Conservation (phyloP, 2,329 filamentous ascomycete species). For the Coniochaeta prunicola region DNA sequence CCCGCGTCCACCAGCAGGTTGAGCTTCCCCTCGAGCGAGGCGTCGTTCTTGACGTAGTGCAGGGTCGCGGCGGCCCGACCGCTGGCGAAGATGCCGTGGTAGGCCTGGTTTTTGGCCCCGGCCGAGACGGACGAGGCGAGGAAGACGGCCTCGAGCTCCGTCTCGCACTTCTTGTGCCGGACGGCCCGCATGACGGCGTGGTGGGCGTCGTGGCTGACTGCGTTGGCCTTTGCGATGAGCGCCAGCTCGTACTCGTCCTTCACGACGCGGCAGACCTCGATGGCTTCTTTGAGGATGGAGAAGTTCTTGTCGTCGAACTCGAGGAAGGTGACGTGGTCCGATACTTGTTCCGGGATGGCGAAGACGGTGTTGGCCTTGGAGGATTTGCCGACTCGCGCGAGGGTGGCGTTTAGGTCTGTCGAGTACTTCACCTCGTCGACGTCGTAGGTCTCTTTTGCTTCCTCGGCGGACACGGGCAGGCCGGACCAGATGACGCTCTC, state of each 20-base stretch:
- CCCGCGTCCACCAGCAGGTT: conserved; percentile 83
- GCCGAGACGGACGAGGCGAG: conserved; percentile 67
- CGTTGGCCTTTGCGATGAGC: conserved; percentile 65
- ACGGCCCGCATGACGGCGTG: conserved; percentile 54
- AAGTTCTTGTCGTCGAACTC: conserved; percentile 60
- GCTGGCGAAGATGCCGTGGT: conserved; percentile 76
- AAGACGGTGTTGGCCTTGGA: conserved; percentile 50
- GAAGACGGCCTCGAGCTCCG: conserved; percentile 76
- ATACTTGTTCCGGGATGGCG: conserved; percentile 73
- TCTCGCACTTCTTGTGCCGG: conserved; percentile 63
- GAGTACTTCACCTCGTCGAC: conserved; percentile 71
- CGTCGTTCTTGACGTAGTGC: conserved; percentile 79
- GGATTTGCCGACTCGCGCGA: conserved; percentile 43
- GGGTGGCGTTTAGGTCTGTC: conserved; percentile 67
- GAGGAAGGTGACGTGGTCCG: conserved; percentile 63
- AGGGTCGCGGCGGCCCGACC: conserved; percentile 77
- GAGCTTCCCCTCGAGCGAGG: conserved; percentile 61
- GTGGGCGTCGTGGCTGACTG: conserved; percentile 62
- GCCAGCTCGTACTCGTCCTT: conserved; percentile 72
- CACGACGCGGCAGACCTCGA: conserved; percentile 61
- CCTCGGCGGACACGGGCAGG: conserved; percentile 67
- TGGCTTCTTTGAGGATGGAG: conserved; percentile 48
- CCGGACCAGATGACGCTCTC: conserved; percentile 92
- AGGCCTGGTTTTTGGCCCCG: conserved; percentile 76
- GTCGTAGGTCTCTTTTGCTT: conserved; percentile 72